Conservation (phyloP, 2,329 filamentous ascomycete species). For the Fusarium sulawesiense region DNA sequence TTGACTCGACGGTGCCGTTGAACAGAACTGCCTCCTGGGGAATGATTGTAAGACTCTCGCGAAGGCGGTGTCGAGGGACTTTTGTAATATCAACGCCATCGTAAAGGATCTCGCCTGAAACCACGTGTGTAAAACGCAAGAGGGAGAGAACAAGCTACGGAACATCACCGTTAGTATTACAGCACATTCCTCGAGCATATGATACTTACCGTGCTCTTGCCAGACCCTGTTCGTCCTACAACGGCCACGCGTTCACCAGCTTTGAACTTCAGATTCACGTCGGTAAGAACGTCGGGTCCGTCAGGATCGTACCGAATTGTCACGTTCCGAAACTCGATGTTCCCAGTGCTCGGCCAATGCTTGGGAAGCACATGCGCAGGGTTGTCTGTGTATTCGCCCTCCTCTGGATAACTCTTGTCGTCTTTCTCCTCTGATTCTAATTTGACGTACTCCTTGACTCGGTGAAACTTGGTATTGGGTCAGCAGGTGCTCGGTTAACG, state of each 20-base stretch:
- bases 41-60: slow-evolving; percentile 67
- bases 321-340: slow-evolving; percentile 63
- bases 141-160: slow-evolving; percentile 63
- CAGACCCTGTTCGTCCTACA: slow-evolving; percentile 83
- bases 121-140: slow-evolving; percentile 64
- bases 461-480: slow-evolving; percentile 55
- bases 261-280: slow-evolving; percentile 62
- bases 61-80: slow-evolving; percentile 61
- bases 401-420: slow-evolving; percentile 54
- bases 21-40: slow-evolving; percentile 70
- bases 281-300: slow-evolving; percentile 61
- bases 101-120: slow-evolving; percentile 64
- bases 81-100: slow-evolving; percentile 67
- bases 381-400: slow-evolving; percentile 56
- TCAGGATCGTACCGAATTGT: slow-evolving; percentile 61
- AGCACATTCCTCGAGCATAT: not conserved
- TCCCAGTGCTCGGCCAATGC: slow-evolving; percentile 59
- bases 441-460: slow-evolving; percentile 62
- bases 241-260: slow-evolving; percentile 82
- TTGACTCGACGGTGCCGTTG: slow-evolving; percentile 63
- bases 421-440: slow-evolving; percentile 57
- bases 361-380: slow-evolving; percentile 54
- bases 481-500: slow-evolving; percentile 12
- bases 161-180: slow-evolving; percentile 18
- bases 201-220: slow-evolving; percentile 78